Base-by-base conservation (phyloP, 2,329 filamentous ascomycete species). In the Penicillium palitans region DNA sequence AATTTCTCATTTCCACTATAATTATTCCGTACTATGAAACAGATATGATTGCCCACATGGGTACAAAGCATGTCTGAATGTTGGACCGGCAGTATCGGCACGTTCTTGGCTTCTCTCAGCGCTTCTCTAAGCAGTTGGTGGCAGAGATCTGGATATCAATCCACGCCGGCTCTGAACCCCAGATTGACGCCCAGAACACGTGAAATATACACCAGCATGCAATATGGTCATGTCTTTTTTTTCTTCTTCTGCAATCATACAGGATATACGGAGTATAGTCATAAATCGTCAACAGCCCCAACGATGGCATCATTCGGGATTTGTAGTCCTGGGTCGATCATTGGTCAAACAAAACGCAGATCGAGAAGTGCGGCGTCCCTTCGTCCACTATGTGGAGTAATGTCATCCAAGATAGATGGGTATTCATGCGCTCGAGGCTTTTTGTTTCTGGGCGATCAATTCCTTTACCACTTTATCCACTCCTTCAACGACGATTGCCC, bases 401-500 rank as follows among this genome's bases (percentile, higher is more conserved):
- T 40, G 49, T 29, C 42, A 57, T 35, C 29, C 29, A 54, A 29
- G 21, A 33, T 25, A 42, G 25, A 54, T 39, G 48, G 42, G 29
- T 37, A 37, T 54, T 58, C 37, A 58, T 48, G 55, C 49, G 39
- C 40, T 50, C 24, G 52, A 46, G 19, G 13, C 40, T 45, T 52
- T 55, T 57, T 65, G 55, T 42, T 66, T 68, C 24, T 63, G 66
- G 41, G 66, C 64, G 35, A 60, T 55, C 39, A 77, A 62, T 52
- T 75, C 70, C 45, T 70, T 61, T 33, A 76, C 69, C 24, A 74
- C 69, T 51, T 74, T 67, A 44, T 68, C 66, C 35, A 77, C 87
- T 2, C 90, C 92, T 68, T 90, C 84, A 29, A 96, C 87, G 67
- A 96, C 91, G 64, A 92, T 76, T 62, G 83, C 81, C 79, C 93